phyloP scores from a whole-genome alignment of 805 yeast species.

The Candida orba region DNA sequence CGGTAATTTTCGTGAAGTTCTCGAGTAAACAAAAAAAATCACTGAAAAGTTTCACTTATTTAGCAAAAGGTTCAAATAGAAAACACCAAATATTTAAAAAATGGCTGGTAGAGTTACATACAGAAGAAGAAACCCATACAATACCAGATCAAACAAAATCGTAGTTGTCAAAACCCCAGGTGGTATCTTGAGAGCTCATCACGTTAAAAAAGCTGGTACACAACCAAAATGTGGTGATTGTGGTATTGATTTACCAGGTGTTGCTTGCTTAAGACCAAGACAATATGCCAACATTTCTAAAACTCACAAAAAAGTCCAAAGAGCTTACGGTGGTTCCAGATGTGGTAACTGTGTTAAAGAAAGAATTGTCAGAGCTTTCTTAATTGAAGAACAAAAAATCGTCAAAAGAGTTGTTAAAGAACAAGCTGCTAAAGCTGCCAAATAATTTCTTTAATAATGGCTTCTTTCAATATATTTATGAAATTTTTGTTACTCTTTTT shows the following conservation, averaged over 20 bases:
- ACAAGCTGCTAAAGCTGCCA: slow-evolving; percentile 83
- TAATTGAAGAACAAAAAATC: slow-evolving; percentile 99
- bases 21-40: background rate
- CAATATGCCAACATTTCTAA: slow-evolving; percentile 90
- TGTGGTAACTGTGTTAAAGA: slow-evolving; percentile 99
- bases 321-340: slow-evolving; percentile 99
- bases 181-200: slow-evolving; percentile 97
- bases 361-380: slow-evolving; percentile 98
- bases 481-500: background rate
- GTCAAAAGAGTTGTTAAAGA: slow-evolving; percentile 99
- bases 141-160: slow-evolving; percentile 99
- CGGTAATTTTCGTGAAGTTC: background rate
- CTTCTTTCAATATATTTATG: background rate
- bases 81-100: slow-evolving; percentile 22
- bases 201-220: slow-evolving; percentile 82
- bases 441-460: slow-evolving; percentile 16
- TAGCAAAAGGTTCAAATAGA: background rate
- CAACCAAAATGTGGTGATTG: slow-evolving; percentile 82
- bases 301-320: slow-evolving; percentile 96
- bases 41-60: background rate
- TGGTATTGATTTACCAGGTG: slow-evolving; percentile 74
- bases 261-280: slow-evolving; percentile 96
- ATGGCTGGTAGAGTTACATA: slow-evolving; percentile 99
- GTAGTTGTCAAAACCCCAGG: slow-evolving; percentile 99
- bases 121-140: slow-evolving; percentile 99